A percentile compares a stretch with the other conserved stretches of the same genome.
phyloP scores from a whole-genome alignment of 2,329 filamentous ascomycete species.

The Fusarium sp. region DNA sequence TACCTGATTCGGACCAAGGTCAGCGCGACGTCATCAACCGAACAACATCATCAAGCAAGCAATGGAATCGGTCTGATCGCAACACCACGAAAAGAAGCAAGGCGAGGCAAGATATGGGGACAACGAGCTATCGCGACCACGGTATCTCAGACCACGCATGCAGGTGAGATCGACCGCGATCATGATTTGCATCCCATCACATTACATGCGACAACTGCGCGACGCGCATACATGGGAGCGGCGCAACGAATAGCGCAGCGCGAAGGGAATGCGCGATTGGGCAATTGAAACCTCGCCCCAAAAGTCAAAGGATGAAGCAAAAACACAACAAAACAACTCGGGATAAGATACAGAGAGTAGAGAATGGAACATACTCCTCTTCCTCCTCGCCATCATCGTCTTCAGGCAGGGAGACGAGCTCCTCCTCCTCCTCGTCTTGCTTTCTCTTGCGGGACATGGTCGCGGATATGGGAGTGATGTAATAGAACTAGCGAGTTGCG shows the following conservation, averaged over 20 bases:
- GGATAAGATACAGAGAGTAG: conserved; percentile 1
- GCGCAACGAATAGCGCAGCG: conserved; percentile 26
- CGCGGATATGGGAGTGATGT: conserved; percentile 13
- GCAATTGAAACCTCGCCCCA: conserved; percentile 1
- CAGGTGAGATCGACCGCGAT: neutral
- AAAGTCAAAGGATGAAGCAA: neutral
- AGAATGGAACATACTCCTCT: conserved; percentile 60
- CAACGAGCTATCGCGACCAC: neutral
- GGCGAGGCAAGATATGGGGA: neutral
- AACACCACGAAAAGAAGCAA: neutral
- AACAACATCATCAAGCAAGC: conserved; percentile 3
- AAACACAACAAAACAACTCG: conserved; percentile 13
- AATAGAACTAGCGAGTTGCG: conserved; percentile 11
- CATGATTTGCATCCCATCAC: conserved; percentile 23
- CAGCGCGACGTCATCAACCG: conserved; percentile 17
- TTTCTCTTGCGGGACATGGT: conserved; percentile 66
- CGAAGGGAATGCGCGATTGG: conserved; percentile 23
- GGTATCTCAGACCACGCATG: neutral
- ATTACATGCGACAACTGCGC: conserved; percentile 34
- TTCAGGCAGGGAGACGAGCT: conserved; percentile 65
- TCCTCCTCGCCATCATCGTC: conserved; percentile 63
- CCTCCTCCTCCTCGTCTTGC: conserved; percentile 63
- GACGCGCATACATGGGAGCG: conserved; percentile 27
- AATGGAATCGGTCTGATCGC: neutral
- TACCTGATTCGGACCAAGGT: conserved; percentile 44